Percentiles rank a stretch among this genome's conserved stretches.
Evolutionary conservation across 2,329 filamentous ascomycete genomes (phyloP).

Genomic region (Diplodia seriata): DNA sequence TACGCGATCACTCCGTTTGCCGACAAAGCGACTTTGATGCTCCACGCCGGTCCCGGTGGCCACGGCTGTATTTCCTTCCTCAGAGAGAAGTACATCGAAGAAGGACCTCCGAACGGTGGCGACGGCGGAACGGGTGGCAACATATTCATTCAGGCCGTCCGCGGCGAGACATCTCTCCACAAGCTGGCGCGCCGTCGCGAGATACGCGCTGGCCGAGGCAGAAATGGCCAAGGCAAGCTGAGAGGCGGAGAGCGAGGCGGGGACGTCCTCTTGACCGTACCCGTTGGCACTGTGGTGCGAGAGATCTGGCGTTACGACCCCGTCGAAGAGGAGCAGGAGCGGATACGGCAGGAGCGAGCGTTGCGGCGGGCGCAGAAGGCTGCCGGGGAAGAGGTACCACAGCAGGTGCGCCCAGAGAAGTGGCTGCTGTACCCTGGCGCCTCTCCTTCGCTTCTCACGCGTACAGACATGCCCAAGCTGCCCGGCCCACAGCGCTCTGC

Average conservation of each 20-base stretch:
- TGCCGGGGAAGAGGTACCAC: conserved; percentile 47
- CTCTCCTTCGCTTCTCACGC: conserved; percentile 71
- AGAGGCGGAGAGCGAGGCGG: conserved; percentile 80
- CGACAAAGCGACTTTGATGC: conserved; percentile 79
- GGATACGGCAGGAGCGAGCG: conserved; percentile 34
- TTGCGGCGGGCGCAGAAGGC: conserved; percentile 41
- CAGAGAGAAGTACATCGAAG: conserved; percentile 85
- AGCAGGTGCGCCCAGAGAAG: conserved; percentile 64
- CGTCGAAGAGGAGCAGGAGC: conserved; percentile 65
- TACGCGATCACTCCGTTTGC: conserved; percentile 84
- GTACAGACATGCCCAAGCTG: conserved; percentile 64
- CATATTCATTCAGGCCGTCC: conserved; percentile 91
- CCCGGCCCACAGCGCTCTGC: conserved; percentile 63
- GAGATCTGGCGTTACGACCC: conserved; percentile 83
- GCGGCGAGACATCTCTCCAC: conserved; percentile 89
- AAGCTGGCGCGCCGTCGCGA: conserved; percentile 82
- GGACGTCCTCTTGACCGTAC: conserved; percentile 87
- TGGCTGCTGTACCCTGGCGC: conserved; percentile 88
- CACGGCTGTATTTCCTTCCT: conserved; percentile 94
- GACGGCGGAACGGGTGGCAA: conserved; percentile 92
- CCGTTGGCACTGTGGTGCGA: conserved; percentile 87
- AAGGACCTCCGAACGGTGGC: conserved; percentile 92
- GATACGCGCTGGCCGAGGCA: conserved; percentile 76
- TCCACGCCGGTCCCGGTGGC: conserved; percentile 82
- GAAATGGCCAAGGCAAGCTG: conserved; percentile 76